phyloP scores from a whole-genome alignment of 2,329 filamentous ascomycete genomes.

The Epichloe gansuensis region DNA sequence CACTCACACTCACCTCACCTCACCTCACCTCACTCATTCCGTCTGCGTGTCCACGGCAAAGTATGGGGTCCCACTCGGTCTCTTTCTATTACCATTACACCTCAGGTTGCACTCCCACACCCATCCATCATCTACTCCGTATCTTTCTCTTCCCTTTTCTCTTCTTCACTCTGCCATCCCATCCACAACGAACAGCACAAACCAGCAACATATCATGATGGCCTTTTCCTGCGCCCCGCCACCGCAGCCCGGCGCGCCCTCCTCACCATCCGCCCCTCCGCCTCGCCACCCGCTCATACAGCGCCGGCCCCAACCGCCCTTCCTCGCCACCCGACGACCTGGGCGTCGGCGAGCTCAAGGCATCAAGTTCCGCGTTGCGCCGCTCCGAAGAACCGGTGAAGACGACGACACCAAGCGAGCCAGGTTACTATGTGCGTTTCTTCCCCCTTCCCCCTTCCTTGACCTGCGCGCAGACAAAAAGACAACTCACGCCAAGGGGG shows the following conservation, averaged over 20 bases:
- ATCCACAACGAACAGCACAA: not conserved
- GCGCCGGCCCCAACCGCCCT: not conserved
- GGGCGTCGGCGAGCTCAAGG: slow-evolving; percentile 80
- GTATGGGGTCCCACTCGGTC: no score
- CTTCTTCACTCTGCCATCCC: not conserved
- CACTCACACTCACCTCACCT: no score
- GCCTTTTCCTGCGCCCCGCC: slow-evolving; percentile 11
- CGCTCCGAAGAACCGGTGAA: slow-evolving; percentile 74
- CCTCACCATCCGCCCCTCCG: not conserved
- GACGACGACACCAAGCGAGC: slow-evolving; percentile 78
- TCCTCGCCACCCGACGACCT: slow-evolving; percentile 40
- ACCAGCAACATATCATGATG: slow-evolving; percentile 5
- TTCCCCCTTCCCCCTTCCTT: not conserved
- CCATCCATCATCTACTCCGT: not conserved
- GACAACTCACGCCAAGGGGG: not conserved
- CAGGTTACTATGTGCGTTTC: slow-evolving; percentile 58
- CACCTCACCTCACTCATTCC: no score
- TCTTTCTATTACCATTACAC: not conserved
- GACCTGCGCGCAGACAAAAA: not conserved
- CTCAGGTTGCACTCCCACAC: not conserved
- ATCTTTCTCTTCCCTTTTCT: not conserved
- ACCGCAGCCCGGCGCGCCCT: not conserved
- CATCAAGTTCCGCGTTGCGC: slow-evolving; percentile 77
- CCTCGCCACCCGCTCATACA: slow-evolving; percentile 1
- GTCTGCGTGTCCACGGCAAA: no score